phyloP scores from a whole-genome alignment of 495 filamentous ascomycete genomes.

The Lindgomyces ingoldianus region DNA sequence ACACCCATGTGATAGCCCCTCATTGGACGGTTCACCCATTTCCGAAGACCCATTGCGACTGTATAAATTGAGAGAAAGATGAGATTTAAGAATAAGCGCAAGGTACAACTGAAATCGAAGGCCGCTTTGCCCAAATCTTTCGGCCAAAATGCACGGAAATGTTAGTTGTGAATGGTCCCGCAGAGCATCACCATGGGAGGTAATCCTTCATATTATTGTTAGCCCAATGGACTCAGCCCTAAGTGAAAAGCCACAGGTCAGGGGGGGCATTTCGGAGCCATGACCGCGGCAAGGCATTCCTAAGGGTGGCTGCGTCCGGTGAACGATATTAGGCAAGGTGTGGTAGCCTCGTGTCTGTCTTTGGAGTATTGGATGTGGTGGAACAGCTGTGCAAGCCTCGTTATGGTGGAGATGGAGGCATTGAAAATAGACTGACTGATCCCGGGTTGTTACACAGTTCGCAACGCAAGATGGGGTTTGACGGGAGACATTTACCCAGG shows the following conservation, averaged over 20 bases:
- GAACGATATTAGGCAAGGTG: constrained; percentile 9
- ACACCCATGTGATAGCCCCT: constrained; percentile 18
- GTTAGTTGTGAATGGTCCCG: too few relatives aligned
- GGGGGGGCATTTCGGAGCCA: neutral
- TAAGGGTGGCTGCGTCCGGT: constrained; percentile 10
- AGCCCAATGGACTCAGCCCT: neutral
- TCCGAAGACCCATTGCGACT: constrained; percentile 28
- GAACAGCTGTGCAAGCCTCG: neutral
- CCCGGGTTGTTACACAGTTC: too few relatives aligned
- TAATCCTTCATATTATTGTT: neutral
- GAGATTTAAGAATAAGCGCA: too few relatives aligned
- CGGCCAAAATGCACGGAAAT: too few relatives aligned
- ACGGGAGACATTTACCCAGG: too few relatives aligned
- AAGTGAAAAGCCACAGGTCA: neutral
- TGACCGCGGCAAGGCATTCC: neutral
- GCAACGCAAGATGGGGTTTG: too few relatives aligned
- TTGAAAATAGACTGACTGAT: too few relatives aligned
- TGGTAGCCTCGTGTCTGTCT: constrained; percentile 7
- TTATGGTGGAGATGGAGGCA: neutral
- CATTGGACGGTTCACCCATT: constrained; percentile 31
- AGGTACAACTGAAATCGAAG: too few relatives aligned
- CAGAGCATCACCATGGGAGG: too few relatives aligned
- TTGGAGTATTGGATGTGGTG: neutral
- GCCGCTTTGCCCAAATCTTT: too few relatives aligned
- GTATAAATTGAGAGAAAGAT: too few relatives aligned